Conservation (phyloP, 106 monocot species). For the Gastrodia elata region DNA sequence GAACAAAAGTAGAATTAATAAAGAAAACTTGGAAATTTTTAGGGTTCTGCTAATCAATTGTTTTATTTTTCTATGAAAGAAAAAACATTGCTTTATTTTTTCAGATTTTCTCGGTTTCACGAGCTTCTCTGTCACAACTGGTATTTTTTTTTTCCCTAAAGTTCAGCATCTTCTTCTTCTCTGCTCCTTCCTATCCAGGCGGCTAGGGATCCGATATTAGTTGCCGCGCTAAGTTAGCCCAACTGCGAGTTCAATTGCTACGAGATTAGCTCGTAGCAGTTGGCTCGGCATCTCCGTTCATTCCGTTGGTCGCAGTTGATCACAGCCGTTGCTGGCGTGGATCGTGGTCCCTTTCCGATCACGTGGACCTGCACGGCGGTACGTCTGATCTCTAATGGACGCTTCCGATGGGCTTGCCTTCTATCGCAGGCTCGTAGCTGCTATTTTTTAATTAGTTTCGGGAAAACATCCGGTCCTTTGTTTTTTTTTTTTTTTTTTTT, state of each 20-base stretch:
- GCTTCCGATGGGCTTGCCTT: neutral
- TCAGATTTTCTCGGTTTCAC: neutral
- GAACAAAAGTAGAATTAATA: neutral
- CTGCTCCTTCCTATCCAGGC: neutral
- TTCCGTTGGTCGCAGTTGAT: neutral
- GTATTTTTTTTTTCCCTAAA: neutral
- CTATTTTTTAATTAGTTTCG: neutral
- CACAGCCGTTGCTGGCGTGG: neutral
- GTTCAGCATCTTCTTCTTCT: slow-evolving; percentile 1
- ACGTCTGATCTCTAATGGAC: slow-evolving; percentile 4
- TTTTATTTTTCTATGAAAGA: neutral
- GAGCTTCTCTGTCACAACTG: neutral
- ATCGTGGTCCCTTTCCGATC: neutral
- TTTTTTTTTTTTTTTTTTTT: neutral
- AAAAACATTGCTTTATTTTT: neutral
- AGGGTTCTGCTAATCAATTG: neutral
- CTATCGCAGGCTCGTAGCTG: neutral
- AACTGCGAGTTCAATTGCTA: neutral
- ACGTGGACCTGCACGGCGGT: neutral
- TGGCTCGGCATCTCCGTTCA: neutral
- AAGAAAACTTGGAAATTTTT: neutral
- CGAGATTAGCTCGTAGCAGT: neutral
- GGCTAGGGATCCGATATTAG: slow-evolving; percentile 3
- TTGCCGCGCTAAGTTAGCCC: slow-evolving; percentile 6
- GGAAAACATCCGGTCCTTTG: neutral